Evolutionary conservation across 305 asterid genomes (phyloP).

Genomic region (Solanum hybrid): DNA sequence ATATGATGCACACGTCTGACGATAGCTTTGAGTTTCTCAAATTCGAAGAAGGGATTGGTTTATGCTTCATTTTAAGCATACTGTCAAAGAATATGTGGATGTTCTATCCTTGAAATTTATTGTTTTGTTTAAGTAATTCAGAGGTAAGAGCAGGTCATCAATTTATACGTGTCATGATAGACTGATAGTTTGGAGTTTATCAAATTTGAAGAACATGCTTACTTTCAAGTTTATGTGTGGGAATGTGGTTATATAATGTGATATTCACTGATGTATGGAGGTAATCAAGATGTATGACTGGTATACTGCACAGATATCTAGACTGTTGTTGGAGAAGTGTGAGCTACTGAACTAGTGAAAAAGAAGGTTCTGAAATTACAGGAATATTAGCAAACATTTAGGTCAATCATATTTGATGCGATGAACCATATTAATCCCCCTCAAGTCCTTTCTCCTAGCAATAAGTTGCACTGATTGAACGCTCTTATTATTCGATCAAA

Average conservation of each 20-base stretch:
- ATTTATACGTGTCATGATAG: neutral
- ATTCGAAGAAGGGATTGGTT: neutral
- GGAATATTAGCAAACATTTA: neutral
- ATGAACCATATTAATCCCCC: neutral
- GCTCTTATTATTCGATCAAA: neutral
- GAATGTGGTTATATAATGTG: neutral
- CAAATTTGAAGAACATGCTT: neutral
- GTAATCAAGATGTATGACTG: neutral
- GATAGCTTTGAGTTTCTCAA: neutral
- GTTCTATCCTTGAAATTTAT: neutral
- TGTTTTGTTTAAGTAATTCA: neutral
- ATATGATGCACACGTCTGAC: neutral
- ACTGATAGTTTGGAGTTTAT: neutral
- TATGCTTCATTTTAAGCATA: neutral
- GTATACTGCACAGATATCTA: neutral
- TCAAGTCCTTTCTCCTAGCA: neutral
- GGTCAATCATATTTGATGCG: neutral
- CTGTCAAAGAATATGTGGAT: neutral
- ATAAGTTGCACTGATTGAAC: neutral
- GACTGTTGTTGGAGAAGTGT: neutral
- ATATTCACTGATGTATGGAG: neutral
- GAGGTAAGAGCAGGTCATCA: neutral
- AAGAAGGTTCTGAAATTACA: neutral
- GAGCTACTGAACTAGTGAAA: neutral
- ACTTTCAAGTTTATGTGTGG: neutral